phyloP scores from a whole-genome alignment of 2,329 filamentous ascomycete genomes.

The Clathrospora elynae region DNA sequence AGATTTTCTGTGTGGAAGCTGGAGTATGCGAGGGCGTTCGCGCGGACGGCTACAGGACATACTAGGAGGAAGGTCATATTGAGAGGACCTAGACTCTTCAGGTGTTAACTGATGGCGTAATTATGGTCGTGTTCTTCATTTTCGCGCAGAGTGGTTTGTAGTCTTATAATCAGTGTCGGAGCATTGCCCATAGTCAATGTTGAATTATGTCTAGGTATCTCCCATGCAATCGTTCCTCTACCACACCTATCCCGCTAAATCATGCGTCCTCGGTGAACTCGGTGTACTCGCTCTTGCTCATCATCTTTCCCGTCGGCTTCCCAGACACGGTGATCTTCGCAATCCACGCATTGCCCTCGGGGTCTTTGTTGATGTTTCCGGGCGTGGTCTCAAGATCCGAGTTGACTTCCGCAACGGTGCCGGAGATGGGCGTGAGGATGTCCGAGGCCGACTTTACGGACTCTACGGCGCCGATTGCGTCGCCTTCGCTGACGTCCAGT shows the following conservation, averaged over 20 bases:
- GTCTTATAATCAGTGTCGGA: no score
- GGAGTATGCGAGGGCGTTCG: no score
- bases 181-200: no score
- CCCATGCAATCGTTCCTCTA: constrained; percentile 1
- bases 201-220: constrained; percentile 13
- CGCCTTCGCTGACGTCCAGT: constrained; percentile 72
- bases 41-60: no score
- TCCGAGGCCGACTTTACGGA: constrained; percentile 98
- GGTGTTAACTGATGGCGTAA: no score
- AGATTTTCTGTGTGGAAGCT: no score
- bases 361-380: constrained; percentile 82
- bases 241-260: not conserved
- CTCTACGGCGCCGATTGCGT: constrained; percentile 92
- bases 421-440: constrained; percentile 85
- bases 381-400: constrained; percentile 79
- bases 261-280: constrained; percentile 65
- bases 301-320: constrained; percentile 64
- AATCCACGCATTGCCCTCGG: constrained; percentile 92
- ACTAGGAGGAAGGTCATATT: no score
- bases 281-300: constrained; percentile 80
- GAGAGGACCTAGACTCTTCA: no score
- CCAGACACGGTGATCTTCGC: constrained; percentile 81
- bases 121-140: no score
- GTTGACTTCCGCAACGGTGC: constrained; percentile 78
- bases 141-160: no score